Percentiles rank a stretch among this genome's conserved stretches.
Conservation (phyloP, 2,329 filamentous ascomycete species). For the Lecanoromycetidae sp. region DNA sequence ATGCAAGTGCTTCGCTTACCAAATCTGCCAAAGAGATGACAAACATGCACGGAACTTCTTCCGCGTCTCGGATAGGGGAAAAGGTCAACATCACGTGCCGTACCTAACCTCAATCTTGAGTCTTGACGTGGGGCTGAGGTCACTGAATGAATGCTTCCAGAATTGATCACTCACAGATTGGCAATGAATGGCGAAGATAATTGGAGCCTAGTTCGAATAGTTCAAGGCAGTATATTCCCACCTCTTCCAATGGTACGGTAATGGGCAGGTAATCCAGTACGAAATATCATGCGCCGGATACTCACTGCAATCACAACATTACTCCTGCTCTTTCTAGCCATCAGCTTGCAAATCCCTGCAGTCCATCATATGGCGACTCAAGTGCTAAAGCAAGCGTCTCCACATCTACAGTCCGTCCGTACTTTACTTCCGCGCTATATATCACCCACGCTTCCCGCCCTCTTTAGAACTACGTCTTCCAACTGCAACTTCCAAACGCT, state of each 20-base stretch:
- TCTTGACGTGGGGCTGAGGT: too few species aligned
- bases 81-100: too few species aligned
- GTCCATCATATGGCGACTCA: neutral
- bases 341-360: neutral
- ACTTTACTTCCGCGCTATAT: constrained; percentile 1
- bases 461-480: constrained; percentile 1
- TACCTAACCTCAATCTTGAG: too few species aligned
- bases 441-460: neutral
- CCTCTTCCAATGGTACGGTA: neutral
- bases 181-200: too few species aligned
- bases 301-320: neutral
- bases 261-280: neutral
- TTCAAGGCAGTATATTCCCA: too few species aligned
- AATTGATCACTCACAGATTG: too few species aligned
- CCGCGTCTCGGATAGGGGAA: too few species aligned
- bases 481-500: neutral
- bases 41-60: too few species aligned
- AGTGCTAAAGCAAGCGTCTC: neutral
- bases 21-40: too few species aligned
- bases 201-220: too few species aligned
- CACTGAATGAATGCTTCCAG: too few species aligned
- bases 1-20: too few species aligned
- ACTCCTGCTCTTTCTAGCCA: neutral
- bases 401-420: neutral
- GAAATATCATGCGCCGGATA: neutral